A percentile compares a stretch with the other conserved stretches of the same genome.
phyloP scores from a whole-genome alignment of 371 early-diverging fungal species.

The Ecytonucleospora hepatopenaei region DNA sequence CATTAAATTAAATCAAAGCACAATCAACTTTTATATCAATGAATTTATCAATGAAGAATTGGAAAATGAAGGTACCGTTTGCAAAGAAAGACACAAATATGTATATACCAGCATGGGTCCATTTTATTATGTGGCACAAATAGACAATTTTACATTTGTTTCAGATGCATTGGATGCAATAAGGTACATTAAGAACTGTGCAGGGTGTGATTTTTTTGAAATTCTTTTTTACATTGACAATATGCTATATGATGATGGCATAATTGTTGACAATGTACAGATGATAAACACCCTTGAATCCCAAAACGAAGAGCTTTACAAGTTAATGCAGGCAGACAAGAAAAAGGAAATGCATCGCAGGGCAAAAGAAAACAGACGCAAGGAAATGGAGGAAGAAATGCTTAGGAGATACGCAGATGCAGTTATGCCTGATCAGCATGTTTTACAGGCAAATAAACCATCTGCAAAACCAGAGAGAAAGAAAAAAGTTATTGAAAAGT shows the following conservation, averaged over 20 bases:
- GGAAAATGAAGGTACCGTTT: slow-evolving; percentile 13
- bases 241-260: slow-evolving; percentile 12
- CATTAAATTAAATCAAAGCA: slow-evolving; percentile 3
- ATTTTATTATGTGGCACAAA: slow-evolving; percentile 14
- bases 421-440: not conserved
- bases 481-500: slow-evolving; percentile 9
- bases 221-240: slow-evolving; percentile 31
- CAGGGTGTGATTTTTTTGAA: slow-evolving; percentile 21
- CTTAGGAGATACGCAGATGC: slow-evolving; percentile 4
- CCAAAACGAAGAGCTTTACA: slow-evolving; percentile 50
- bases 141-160: slow-evolving; percentile 3
- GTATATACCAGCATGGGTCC: slow-evolving; percentile 9
- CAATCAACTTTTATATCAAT: slow-evolving; percentile 27
- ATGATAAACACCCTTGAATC: slow-evolving; percentile 43
- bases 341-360: slow-evolving; percentile 28
- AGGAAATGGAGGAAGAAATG: slow-evolving; percentile 16
- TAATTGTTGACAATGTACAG: slow-evolving; percentile 13
- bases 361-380: slow-evolving; percentile 25
- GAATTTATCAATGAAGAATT: slow-evolving; percentile 20
- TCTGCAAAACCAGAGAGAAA: slow-evolving; percentile 7
- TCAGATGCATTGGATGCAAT: slow-evolving; percentile 13
- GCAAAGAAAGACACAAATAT: slow-evolving; percentile 28
- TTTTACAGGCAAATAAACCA: not conserved
- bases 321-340: slow-evolving; percentile 49
- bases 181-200: slow-evolving; percentile 14